Conservation (phyloP, 208 protist genomes). For the Angomonas ambiguus region DNA sequence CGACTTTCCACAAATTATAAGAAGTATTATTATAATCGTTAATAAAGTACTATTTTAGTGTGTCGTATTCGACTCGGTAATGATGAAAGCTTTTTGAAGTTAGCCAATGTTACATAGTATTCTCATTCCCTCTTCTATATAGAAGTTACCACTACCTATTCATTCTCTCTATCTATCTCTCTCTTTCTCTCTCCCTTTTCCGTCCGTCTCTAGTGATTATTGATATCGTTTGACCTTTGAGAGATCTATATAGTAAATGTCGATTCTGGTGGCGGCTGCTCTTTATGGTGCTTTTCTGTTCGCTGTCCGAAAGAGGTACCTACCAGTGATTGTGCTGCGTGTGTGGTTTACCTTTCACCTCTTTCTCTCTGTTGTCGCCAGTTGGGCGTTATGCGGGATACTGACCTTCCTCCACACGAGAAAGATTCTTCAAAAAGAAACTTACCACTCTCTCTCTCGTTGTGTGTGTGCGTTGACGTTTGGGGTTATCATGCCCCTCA, state of each 20-base stretch:
- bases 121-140: too few relatives aligned
- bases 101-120: too few relatives aligned
- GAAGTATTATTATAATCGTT: too few relatives aligned
- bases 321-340: constrained; percentile 50
- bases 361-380: constrained; percentile 33
- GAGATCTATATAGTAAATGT: constrained; percentile 4
- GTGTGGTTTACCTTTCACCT: constrained; percentile 56
- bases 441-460: constrained; percentile 28
- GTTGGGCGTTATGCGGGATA: constrained; percentile 21
- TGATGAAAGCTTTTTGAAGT: too few relatives aligned
- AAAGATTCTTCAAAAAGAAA: constrained; percentile 18
- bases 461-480: constrained; percentile 36
- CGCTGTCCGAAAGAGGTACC: constrained; percentile 33
- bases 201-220: too few relatives aligned
- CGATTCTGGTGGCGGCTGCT: constrained; percentile 12
- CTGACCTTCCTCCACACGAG: constrained; percentile 23
- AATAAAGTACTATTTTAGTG: too few relatives aligned
- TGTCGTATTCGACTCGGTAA: too few relatives aligned
- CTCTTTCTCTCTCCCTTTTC: too few relatives aligned
- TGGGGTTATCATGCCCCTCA: constrained; percentile 37
- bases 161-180: constrained; percentile 7
- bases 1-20: too few relatives aligned
- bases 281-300: constrained; percentile 44
- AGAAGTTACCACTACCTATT: too few relatives aligned
- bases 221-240: too few relatives aligned